phyloP scores from a whole-genome alignment of 2,329 filamentous ascomycete species.

The Fusarium decemcellulare region DNA sequence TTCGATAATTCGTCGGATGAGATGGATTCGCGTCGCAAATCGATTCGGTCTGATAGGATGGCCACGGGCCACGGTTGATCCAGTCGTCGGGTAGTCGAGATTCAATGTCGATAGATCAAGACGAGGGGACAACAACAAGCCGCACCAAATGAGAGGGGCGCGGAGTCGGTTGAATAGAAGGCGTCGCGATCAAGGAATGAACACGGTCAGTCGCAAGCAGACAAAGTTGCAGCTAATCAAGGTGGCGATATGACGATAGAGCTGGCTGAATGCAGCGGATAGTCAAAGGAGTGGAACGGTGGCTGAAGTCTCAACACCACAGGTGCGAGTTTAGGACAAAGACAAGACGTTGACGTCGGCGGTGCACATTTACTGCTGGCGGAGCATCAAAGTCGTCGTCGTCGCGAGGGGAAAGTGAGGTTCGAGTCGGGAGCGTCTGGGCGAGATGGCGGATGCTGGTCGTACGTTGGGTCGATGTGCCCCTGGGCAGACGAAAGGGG shows the following conservation, averaged over 20 bases:
- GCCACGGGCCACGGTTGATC: slow-evolving; percentile 17
- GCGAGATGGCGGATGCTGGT: slow-evolving; percentile 20
- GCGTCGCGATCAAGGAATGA: slow-evolving; percentile 33
- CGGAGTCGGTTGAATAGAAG: slow-evolving; percentile 26
- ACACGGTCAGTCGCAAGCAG: slow-evolving; percentile 35
- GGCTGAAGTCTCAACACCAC: slow-evolving; percentile 46
- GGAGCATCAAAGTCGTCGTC: slow-evolving; percentile 18
- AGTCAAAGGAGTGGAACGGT: slow-evolving; percentile 41
- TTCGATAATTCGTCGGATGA: slow-evolving; percentile 20
- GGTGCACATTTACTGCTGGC: slow-evolving; percentile 15
- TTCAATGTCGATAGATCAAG: slow-evolving; percentile 17
- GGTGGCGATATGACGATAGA: slow-evolving; percentile 34
- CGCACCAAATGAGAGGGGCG: slow-evolving; percentile 12
- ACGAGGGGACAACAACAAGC: slow-evolving; percentile 9
- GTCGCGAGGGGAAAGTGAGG: slow-evolving; percentile 21
- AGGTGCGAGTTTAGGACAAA: slow-evolving; percentile 41
- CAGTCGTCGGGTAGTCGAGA: slow-evolving; percentile 17
- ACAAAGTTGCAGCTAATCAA: slow-evolving; percentile 36
- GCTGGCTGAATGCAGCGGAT: slow-evolving; percentile 45
- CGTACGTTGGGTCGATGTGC: slow-evolving; percentile 29
- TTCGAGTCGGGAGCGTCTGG: slow-evolving; percentile 7
- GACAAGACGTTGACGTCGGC: slow-evolving; percentile 18
- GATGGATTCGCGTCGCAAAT: slow-evolving; percentile 31
- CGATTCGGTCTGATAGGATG: slow-evolving; percentile 8
- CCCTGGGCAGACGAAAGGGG: slow-evolving; percentile 35